phyloP scores from a whole-genome alignment of 345 rosid species.

The Salix brachista region DNA sequence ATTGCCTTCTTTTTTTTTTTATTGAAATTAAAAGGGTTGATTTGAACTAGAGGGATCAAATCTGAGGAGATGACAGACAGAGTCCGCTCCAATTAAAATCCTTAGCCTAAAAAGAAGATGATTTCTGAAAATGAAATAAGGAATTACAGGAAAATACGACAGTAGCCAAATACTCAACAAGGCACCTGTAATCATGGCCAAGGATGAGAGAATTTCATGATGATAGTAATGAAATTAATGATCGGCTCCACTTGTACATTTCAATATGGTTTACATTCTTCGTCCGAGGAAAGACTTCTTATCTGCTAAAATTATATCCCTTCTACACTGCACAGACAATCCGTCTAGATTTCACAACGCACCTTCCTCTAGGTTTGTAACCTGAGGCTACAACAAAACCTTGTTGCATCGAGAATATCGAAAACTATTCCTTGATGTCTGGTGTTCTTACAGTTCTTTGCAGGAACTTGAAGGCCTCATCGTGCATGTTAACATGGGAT shows the following conservation, averaged over 20 bases:
- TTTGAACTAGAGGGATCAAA: too few species aligned
- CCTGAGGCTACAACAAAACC: not conserved
- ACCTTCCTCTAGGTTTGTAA: not conserved
- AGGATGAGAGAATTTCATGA: not conserved
- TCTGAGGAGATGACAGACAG: not conserved
- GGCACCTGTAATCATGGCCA: not conserved
- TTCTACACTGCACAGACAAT: not conserved
- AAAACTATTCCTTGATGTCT: not conserved
- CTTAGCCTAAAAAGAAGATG: not conserved
- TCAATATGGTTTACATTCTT: not conserved
- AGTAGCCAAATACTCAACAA: not conserved
- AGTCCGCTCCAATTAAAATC: not conserved
- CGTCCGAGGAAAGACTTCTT: not conserved
- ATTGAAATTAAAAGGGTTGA: not conserved
- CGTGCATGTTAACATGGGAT: conserved; percentile 5
- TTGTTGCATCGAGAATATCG: not conserved
- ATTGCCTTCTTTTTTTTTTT: not conserved
- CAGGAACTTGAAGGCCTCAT: conserved; percentile 19
- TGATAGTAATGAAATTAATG: not conserved
- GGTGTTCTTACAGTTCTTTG: not conserved
- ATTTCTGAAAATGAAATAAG: not conserved
- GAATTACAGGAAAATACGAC: not conserved
- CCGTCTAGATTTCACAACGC: not conserved
- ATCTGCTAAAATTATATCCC: not conserved
- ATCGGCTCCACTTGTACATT: not conserved